Evolutionary conservation across 2,329 filamentous ascomycete genomes (phyloP), one percentile per base, ranked within the genome.

Genomic region (Thielaviopsis populi): DNA sequence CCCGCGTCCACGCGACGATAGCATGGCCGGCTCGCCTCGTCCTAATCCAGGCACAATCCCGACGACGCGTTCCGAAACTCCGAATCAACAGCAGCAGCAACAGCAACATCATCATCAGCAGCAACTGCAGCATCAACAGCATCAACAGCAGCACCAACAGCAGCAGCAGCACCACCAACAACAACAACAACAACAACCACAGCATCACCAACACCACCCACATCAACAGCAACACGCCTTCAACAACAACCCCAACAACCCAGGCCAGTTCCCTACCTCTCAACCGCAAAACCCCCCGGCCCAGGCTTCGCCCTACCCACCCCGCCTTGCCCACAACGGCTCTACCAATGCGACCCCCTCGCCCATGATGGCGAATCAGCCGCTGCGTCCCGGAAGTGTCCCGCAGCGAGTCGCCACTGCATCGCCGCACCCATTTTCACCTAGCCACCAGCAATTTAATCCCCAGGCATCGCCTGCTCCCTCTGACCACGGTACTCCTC

Each of bases 371-470:
- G 83, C 84, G 67, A 91, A 87, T 71, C 91, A 95, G 70, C 91
- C 95, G 70, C 78, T 86, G 72, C 83, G 84, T 67, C 81, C 85
- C 41, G 83, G 88, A 71, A 81, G 81, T 69, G 84, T 87, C 15
- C 85, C 86, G 46, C 88, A 91, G 72, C 80, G 91, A 70, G 89
- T 97, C 73, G 87, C 91, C 68, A 96, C 92, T 56, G 87, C 90
- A 53, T 97, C 94, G 40, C 92, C 94, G 2, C 92, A 94, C 73
- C 89, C 90, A 0, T 96, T 95, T 73, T 91, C 88, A 1, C 88
- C 88, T 17, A 85, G 85, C 65, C 80, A 82, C 40, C 86, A 87
- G 69, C 87, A 88, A 70, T 88, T 89, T 69, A 81, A 79, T 43
- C 75, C 81, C 17, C 88, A 91, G 70, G 81, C 86, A 66, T 94